Base-by-base conservation (phyloP, 2,329 filamentous ascomycete genomes). In the Orbilia javanica region DNA sequence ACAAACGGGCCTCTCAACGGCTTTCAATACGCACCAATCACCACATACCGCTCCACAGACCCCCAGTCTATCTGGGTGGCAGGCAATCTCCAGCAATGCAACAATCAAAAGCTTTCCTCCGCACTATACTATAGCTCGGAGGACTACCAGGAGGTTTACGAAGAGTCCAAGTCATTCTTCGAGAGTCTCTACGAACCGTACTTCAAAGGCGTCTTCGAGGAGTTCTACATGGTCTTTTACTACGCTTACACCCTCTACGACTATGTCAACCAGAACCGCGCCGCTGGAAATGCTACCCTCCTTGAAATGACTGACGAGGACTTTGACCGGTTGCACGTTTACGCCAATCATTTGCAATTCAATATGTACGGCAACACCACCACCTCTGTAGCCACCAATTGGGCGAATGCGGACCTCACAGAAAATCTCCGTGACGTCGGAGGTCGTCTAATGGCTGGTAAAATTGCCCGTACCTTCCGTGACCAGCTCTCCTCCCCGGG, bases 271-370 rank as follows among this genome's bases (percentile, higher is more conserved):
- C 74, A 78, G 27, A 78, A 78, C 44, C 67, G 74, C 8, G 42
- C 18, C 4, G 67, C 74, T 1, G 44, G 22, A 6, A 78, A 78
- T 48, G 4, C 63, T 5, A 78, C 74, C 5, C 42, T 78, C n/a
- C 34, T 55, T 7, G 50, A 31, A 5, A 78, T 78, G 74, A 22
- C 67, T 0, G 62, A 78, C 18, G 60, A 67, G 18, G 63, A 67
- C 31, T 72, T 78, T 42, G 42, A 67, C 2, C 67, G 42, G 13
- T 25, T 78, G 52, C 60, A 60, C 4, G 29, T 68, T 1, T 78
- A 78, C 36, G 74, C 74, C 15, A 78, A 68, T 36, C 67, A 67
- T 34, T 55, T 72, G 3, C 60, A 78, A 42, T 78, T 78, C 67
- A 78, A 78, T 27, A 25, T 72, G 4, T 78, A 67, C 42, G 74